Percentiles rank a stretch among this genome's conserved stretches.
Evolutionary conservation across 176 grass and related monocot species (phyloP).

Genomic region (Carex kokanica): DNA sequence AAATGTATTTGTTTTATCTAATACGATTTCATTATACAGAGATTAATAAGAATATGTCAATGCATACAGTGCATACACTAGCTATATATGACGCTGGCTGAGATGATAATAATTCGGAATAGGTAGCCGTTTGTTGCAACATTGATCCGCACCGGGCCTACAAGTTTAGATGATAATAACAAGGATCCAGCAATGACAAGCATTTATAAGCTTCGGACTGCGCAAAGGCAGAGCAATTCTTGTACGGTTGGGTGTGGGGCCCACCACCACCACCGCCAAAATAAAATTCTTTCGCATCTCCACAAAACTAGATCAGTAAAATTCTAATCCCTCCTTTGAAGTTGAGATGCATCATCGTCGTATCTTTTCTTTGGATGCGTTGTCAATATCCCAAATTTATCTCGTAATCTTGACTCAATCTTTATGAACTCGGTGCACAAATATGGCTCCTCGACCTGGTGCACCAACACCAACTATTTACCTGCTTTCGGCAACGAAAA

Average conservation of each 20-base stretch:
- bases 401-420: not conserved
- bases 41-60: too few species aligned
- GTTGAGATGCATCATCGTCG: not conserved
- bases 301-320: not conserved
- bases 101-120: too few species aligned
- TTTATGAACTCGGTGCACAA: not conserved
- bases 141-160: too few species aligned
- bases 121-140: too few species aligned
- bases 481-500: constrained; percentile 1
- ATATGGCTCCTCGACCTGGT: not conserved
- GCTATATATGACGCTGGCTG: too few species aligned
- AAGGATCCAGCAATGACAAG: not conserved
- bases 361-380: not conserved
- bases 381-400: not conserved
- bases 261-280: not conserved
- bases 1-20: too few species aligned
- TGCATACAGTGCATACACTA: too few species aligned
- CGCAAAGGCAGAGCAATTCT: not conserved
- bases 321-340: too few species aligned
- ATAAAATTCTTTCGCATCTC: not conserved
- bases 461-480: not conserved
- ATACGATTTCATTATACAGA: too few species aligned
- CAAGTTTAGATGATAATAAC: too few species aligned
- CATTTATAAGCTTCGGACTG: not conserved
- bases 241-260: not conserved